These are phyloP conservation scores for Euryodendron excelsum DNA, from an alignment of 148 eudicot species.

Conservation along the genomic window DNA sequence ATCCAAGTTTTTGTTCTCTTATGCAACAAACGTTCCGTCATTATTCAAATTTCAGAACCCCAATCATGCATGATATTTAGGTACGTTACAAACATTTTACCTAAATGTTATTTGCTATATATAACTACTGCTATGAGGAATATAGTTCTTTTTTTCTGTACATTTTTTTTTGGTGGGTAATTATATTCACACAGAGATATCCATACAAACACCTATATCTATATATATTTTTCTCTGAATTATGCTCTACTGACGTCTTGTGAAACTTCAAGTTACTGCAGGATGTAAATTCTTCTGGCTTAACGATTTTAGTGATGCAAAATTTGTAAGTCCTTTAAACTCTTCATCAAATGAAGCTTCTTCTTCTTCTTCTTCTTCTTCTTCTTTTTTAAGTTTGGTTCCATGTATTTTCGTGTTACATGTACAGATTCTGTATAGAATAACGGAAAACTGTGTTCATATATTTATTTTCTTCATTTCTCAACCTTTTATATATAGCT, in stretches of 20 bases:
- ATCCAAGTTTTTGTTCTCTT: slow-evolving; percentile 6
- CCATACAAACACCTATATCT: neutral
- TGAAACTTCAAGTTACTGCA: neutral
- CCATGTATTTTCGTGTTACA: neutral
- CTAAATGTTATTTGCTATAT: neutral
- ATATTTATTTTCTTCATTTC: neutral
- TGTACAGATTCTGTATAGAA: neutral
- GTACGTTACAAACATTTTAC: slow-evolving; percentile 3
- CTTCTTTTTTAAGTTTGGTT: neutral
- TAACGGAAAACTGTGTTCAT: neutral
- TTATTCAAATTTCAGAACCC: neutral
- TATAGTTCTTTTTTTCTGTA: neutral
- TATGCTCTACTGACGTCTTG: neutral
- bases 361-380: neutral
- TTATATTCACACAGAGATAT: neutral
- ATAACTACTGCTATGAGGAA: too few relatives aligned
- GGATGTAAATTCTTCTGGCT: neutral
- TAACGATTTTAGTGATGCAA: neutral
- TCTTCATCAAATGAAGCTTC: neutral
- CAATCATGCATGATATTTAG: slow-evolving; percentile 21
- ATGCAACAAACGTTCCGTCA: neutral
- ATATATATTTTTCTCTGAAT: neutral
- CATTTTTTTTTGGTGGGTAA: neutral
- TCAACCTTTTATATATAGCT: neutral
- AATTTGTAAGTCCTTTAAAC: neutral